Conservation (phyloP, 108 stramenopile genomes). For the Cyclotella choctawhatcheeana region DNA sequence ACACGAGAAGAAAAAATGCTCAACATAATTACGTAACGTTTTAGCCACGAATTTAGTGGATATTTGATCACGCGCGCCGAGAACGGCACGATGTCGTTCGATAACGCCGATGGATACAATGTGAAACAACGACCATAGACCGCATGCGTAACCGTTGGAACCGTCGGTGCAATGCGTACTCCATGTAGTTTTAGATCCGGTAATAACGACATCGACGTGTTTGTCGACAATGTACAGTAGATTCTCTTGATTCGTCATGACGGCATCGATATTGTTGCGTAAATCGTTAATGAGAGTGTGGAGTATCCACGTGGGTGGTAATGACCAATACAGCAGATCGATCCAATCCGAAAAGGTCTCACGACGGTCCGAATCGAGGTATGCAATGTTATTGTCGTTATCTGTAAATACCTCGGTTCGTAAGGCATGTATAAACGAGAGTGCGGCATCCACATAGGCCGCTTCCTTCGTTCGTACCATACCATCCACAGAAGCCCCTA, state of each 20-base stretch:
- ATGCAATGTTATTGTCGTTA: slow-evolving; percentile 1
- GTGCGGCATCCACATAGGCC: slow-evolving; percentile 65
- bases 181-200: slow-evolving; percentile 28
- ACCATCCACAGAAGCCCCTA: slow-evolving; percentile 50
- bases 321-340: slow-evolving; percentile 58
- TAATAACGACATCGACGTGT: slow-evolving; percentile 49
- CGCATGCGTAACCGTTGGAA: slow-evolving; percentile 62
- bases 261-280: slow-evolving; percentile 51
- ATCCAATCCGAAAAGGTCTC: slow-evolving; percentile 55
- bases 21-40: slow-evolving; percentile 62
- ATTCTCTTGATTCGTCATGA: slow-evolving; percentile 36
- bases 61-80: slow-evolving; percentile 53
- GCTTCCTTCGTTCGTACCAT: slow-evolving; percentile 50
- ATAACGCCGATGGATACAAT: slow-evolving; percentile 67
- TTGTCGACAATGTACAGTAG: slow-evolving; percentile 42
- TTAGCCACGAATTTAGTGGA: slow-evolving; percentile 55
- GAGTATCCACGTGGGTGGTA: slow-evolving; percentile 60
- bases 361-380: slow-evolving; percentile 29
- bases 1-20: slow-evolving; percentile 81
- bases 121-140: slow-evolving; percentile 78
- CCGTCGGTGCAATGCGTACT: slow-evolving; percentile 35
- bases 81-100: slow-evolving; percentile 64
- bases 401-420: slow-evolving; percentile 57
- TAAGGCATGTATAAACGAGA: slow-evolving; percentile 72
- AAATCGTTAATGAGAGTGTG: slow-evolving; percentile 59